Percentiles rank a stretch among this genome's conserved stretches.
Conservation (phyloP, 73 alveolate species). For the Breviolum minutum region DNA sequence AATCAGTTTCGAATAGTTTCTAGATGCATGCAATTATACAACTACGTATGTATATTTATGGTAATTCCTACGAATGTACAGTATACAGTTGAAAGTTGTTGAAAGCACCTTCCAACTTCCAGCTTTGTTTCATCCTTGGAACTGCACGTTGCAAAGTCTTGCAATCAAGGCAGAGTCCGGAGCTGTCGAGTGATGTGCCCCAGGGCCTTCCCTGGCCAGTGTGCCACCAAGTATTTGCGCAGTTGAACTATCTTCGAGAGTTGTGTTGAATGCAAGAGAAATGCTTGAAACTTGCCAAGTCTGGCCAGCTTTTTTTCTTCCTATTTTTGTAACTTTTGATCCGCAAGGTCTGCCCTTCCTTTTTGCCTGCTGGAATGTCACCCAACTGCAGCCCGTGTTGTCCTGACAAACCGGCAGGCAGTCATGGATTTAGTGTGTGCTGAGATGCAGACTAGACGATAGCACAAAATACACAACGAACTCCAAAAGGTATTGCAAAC, state of each 20-base stretch:
- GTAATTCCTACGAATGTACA: no score
- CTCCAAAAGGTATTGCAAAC: no score
- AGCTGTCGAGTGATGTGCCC: slow-evolving; percentile 87
- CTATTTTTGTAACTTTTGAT: not conserved
- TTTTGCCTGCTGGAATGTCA: slow-evolving; percentile 88
- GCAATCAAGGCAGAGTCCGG: slow-evolving; percentile 59
- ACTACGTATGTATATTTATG: no score
- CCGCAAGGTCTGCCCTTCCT: slow-evolving; percentile 59
- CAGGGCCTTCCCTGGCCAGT: slow-evolving; percentile 76
- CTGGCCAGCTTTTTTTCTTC: no score
- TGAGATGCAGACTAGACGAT: not conserved
- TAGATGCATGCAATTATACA: no score
- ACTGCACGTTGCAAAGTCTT: not conserved
- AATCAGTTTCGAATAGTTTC: no score
- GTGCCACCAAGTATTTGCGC: not conserved
- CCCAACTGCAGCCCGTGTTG: slow-evolving; percentile 93
- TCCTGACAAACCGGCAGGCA: slow-evolving; percentile 82
- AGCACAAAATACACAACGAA: no score
- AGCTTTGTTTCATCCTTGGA: no score
- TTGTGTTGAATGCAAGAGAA: not conserved
- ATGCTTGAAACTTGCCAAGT: no score
- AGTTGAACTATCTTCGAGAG: no score
- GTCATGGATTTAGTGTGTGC: not conserved
- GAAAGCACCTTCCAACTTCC: no score
- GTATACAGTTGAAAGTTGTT: no score